These are phyloP conservation scores for Termitomyces sp. DNA, from an alignment of 768 basidiomycete genomes.

Conservation along the genomic window DNA sequence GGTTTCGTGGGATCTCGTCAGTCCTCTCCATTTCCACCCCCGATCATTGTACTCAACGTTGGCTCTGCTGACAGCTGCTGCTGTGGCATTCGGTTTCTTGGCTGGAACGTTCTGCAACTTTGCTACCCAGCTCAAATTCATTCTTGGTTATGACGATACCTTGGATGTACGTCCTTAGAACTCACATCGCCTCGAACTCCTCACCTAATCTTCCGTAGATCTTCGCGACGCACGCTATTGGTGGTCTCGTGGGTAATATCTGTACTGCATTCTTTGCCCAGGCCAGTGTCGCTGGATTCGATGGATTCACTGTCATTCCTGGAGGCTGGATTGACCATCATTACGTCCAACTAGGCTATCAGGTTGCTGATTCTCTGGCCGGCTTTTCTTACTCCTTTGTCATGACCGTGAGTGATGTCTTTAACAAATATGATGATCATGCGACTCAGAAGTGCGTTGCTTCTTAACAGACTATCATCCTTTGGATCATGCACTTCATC, in stretches of 20 bases:
- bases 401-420: constrained; percentile 56
- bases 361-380: constrained; percentile 72
- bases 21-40: constrained; percentile 25
- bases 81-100: constrained; percentile 82
- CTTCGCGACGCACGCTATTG: constrained; percentile 82
- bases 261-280: constrained; percentile 91
- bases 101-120: constrained; percentile 88
- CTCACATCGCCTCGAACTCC: neutral
- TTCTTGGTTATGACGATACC: constrained; percentile 73
- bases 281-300: constrained; percentile 71
- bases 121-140: constrained; percentile 92
- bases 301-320: constrained; percentile 61
- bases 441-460: neutral
- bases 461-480: constrained; percentile 61
- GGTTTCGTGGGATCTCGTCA: constrained; percentile 77
- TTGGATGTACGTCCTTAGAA: constrained; percentile 56
- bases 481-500: constrained; percentile 87
- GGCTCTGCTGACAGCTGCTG: constrained; percentile 56
- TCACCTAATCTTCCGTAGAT: constrained; percentile 48
- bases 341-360: constrained; percentile 81
- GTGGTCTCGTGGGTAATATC: constrained; percentile 79
- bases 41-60: neutral
- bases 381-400: constrained; percentile 72
- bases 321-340: constrained; percentile 91
- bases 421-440: neutral